These are phyloP conservation scores for Thraustochytrium sp. DNA, from an alignment of 352 stramenopile genomes.

Conservation along the genomic window DNA sequence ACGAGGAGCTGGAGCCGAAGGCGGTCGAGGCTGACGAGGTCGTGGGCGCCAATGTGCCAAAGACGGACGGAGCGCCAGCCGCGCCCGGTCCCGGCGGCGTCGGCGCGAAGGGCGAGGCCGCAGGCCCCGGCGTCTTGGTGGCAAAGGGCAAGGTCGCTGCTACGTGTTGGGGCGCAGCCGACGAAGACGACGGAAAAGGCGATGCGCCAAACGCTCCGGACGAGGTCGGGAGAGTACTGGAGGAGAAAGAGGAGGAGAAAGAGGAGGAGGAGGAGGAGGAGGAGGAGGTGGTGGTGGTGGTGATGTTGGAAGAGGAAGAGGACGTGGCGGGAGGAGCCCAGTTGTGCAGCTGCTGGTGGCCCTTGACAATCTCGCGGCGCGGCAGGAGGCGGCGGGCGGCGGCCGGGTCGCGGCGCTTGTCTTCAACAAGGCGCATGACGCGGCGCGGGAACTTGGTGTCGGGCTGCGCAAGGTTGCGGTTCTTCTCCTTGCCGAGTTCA, in stretches of 20 bases:
- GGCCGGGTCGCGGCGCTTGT: background rate
- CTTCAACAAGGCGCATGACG: background rate
- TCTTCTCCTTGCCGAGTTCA: background rate
- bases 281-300: too few relatives aligned
- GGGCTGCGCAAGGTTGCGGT: background rate
- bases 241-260: background rate
- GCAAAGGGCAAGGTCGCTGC: too few relatives aligned
- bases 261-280: background rate
- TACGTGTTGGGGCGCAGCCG: too few relatives aligned
- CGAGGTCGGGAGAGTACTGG: background rate
- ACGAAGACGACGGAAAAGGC: too few relatives aligned
- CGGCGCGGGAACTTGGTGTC: background rate
- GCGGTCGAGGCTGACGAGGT: too few relatives aligned
- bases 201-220: too few relatives aligned
- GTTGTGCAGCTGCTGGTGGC: background rate
- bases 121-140: too few relatives aligned
- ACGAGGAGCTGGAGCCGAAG: too few relatives aligned
- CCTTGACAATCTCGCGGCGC: constrained; percentile 10
- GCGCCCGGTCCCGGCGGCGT: too few relatives aligned
- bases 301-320: background rate
- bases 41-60: too few relatives aligned
- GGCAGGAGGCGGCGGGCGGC: background rate
- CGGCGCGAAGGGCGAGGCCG: too few relatives aligned
- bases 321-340: background rate
- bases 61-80: too few relatives aligned